Evolutionary conservation across 1,284 basidiomycete genomes (phyloP), one percentile per base, ranked within the genome.

Genomic region (Irpex lacteus): DNA sequence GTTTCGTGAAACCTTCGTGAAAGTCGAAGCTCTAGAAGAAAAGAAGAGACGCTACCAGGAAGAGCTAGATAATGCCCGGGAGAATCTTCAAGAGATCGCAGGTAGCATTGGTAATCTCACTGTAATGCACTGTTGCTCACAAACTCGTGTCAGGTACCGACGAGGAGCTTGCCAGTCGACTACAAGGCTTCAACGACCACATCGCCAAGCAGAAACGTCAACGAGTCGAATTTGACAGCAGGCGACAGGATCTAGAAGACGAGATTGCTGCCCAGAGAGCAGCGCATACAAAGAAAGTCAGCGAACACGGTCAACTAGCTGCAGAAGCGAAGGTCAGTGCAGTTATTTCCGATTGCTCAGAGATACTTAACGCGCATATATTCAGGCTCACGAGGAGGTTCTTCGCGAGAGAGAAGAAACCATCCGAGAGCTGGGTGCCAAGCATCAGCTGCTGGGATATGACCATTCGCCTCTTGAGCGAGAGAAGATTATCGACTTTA

Each of bases 1-100:
- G 70, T 98, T 98, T 75, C 86, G 91, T 47, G 89, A 95, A 73
- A 85, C 92, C 57, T 95, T 95, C 71, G 78, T 90, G 60, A 86
- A 87, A 65, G 87, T 91, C 18, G 87, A 92, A 65, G 83, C 82
- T 57, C 77, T 96, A 59, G 82, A 91, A 63, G 81, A 87, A 65
- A 84, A 85, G 70, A 91, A 90, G 72, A 70, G 77, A n/a, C 78
- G 80, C 18, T 78, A 82, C 65, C 75, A 84, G 66, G 72, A 79
- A 65, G 81, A 92, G 73, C 78, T 91, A 70, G 79, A 84, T 66
- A 85, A 89, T 55, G 87, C 90, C 47, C 84, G 86, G 63, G 79
- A 87, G 37, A 89, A 85, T 58, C 76, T 94, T n/a, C 85, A 89
- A 53, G 85, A 92, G 69, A 80, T 97, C 63, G 81, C 85, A 60